Evolutionary conservation across 2,329 filamentous ascomycete species (phyloP), one percentile per base, ranked within the genome.

Genomic region (Intubia oerlemansii): DNA sequence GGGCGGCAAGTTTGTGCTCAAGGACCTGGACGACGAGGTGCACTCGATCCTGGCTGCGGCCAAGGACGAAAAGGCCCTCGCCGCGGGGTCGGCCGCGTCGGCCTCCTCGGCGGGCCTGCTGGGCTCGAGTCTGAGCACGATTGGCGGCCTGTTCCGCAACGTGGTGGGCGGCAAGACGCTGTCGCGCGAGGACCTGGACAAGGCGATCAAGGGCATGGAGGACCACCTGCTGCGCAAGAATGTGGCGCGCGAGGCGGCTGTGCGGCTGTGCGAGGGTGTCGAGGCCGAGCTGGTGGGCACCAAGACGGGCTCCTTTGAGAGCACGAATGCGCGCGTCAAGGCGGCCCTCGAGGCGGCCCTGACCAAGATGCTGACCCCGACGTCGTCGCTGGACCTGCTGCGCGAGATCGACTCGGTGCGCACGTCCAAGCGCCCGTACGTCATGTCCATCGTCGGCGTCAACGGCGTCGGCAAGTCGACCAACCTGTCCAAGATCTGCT

Each of bases 391-490:
- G 37, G 88, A 98, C 50, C 69, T 98, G 27, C 71, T 98, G 26
- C 81, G 84, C 42, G 82, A 92, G 47, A 95, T 98, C 41, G 73
- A 85, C 44, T 71, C 70, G 17, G 59, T 71, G 35, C 56, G 66
- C 39, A 21, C 19, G 19, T 60, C 62, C 34, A 52, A 64, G 13
- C 74, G 88, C 4, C 88, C 88, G 24, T 98, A 95, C 47, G 85
- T 95, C 43, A 90, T 98, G 47, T 93, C 82, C 32, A 92, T 98
- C 36, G 88, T 98, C 24, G 88, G 88, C 36, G 88, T 98, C 46
- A 98, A 98, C 49, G 88, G 88, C 30, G 88, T 98, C 21, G 88
- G 88, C 45, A 98, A 98, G 56, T 93, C 84, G 11, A 98, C 88
- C 29, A 95, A 93, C 47, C 62, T 98, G 21, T 85, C 80, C 50